Conservation (phyloP, 2,329 filamentous ascomycete species). For the Phaeophleospora eucalypticola region DNA sequence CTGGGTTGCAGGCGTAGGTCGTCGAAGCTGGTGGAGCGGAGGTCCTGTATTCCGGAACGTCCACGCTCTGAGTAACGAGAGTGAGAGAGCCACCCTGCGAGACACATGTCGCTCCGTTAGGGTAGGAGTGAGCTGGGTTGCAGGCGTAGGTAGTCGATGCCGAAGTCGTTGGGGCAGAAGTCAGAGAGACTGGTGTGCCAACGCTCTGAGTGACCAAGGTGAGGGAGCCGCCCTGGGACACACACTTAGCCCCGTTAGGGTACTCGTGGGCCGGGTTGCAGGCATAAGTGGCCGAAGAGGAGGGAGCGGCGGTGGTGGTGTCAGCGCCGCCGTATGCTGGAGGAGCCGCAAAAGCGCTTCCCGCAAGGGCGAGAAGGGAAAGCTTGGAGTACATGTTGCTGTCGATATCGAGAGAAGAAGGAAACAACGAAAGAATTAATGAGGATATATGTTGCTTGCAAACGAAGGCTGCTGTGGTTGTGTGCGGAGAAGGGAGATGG, state of each 20-base stretch:
- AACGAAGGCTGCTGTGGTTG: background rate
- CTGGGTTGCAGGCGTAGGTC: conserved; percentile 17
- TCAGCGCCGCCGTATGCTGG: background rate
- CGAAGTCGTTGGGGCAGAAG: background rate
- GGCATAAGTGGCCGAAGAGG: background rate
- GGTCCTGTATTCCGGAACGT: background rate
- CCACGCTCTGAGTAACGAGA: conserved; percentile 14
- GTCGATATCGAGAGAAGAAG: background rate
- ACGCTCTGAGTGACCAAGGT: conserved; percentile 13
- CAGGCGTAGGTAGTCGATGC: conserved; percentile 12
- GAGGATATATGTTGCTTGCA: background rate
- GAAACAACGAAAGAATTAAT: background rate
- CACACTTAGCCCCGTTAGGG: conserved; percentile 13
- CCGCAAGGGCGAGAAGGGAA: conserved; percentile 1
- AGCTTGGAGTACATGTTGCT: conserved; percentile 2
- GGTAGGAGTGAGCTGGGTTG: conserved; percentile 22
- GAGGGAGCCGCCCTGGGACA: conserved; percentile 15
- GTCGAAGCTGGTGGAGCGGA: background rate
- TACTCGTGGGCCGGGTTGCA: conserved; percentile 19
- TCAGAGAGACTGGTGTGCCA: no score
- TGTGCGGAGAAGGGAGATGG: background rate
- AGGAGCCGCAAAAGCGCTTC: background rate
- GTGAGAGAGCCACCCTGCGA: conserved; percentile 16
- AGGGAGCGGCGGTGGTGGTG: background rate
- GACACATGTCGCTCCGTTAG: conserved; percentile 13